Percentiles rank a stretch among this genome's conserved stretches.
phyloP scores from a whole-genome alignment of 2,329 filamentous ascomycete genomes.

The Penicillium sp. region DNA sequence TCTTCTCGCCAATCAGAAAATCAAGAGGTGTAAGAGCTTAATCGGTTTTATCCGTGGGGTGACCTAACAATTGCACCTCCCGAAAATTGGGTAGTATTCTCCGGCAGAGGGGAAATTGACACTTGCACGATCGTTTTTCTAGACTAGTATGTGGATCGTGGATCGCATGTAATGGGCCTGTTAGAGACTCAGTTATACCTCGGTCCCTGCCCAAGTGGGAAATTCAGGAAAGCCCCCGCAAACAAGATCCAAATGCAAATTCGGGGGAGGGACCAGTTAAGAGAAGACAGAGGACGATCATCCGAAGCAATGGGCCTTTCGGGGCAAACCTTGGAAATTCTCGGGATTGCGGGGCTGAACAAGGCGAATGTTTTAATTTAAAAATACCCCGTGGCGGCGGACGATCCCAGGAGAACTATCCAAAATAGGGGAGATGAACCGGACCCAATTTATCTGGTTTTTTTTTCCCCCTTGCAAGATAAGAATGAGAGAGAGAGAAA shows the following conservation, averaged over 20 bases:
- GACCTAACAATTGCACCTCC: constrained; percentile 18
- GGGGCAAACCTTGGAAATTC: neutral
- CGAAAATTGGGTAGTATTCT: constrained; percentile 28
- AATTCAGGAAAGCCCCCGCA: constrained; percentile 15
- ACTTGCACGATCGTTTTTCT: neutral
- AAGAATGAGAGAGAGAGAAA: neutral
- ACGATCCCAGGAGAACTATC: neutral
- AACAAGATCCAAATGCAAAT: constrained; percentile 3
- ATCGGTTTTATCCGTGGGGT: neutral
- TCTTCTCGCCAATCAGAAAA: constrained; percentile 16
- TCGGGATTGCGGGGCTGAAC: constrained; percentile 14
- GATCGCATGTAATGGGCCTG: constrained; percentile 26
- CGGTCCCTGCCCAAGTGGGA: constrained; percentile 15
- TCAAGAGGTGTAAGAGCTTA: neutral
- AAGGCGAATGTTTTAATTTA: constrained; percentile 6
- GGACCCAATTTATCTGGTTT: neutral
- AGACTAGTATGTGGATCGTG: constrained; percentile 19
- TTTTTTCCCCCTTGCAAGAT: neutral
- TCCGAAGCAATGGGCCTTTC: constrained; percentile 10
- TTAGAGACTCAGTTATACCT: constrained; percentile 19
- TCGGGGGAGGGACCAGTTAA: constrained; percentile 10
- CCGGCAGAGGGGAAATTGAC: neutral
- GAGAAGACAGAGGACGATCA: constrained; percentile 17
- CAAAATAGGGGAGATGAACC: constrained; percentile 3
- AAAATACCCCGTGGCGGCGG: neutral